Evolutionary conservation across 164 flowering plant species (phyloP), one percentile per base, ranked within the genome.

Genomic region (Paratinospora sagittata): DNA sequence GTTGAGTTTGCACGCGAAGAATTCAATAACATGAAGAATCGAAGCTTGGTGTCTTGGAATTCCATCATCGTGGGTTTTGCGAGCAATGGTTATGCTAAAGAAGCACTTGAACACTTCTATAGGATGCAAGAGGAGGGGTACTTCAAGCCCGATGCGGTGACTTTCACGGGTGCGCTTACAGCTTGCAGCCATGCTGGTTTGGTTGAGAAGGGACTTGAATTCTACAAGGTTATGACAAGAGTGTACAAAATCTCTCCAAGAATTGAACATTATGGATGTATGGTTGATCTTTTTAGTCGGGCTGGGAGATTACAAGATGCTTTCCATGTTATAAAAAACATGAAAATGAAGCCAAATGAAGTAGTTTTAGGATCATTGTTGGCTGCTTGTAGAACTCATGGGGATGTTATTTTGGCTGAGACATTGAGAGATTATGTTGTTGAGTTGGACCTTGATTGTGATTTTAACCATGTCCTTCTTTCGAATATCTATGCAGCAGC

Each of bases 101-200:
- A 85, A 60, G 88, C 93, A 33, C 72, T 89, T 30, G 70, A 80
- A 39, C 75, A 78, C 66, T 89, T 89, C 55, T 30, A 72, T 57
- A 19, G 64, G 71, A 85, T 89, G 88, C 83, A 76, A 63, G 68
- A 77, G 26, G 84, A 83, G 43, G 89, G 90, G 34, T n/a, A n/a
- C n/a, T 82, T 84, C 67, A 43, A 76, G 65, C 90, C 90, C 0
- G 86, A 85, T 70, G 88, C 81, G 43, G 88, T 89, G 13, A 85
- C 81, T 77, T 85, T 83, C 72, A 85, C 89, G 0, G 93, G 89
- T 12, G 93, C 86, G 33, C 85, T 89, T 19, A 81, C 89, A 27
- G 93, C 93, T 0, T 89, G 91, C 72, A 86, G 88, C 74, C 90
- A 89, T 68, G 86, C 88, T 0, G 90, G 93, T 13, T 75, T 87